Percentiles rank a stretch among this genome's conserved stretches.
These are phyloP conservation scores for Phialophora expanda DNA, from an alignment of 2,329 filamentous ascomycete species.

Conservation along the genomic window DNA sequence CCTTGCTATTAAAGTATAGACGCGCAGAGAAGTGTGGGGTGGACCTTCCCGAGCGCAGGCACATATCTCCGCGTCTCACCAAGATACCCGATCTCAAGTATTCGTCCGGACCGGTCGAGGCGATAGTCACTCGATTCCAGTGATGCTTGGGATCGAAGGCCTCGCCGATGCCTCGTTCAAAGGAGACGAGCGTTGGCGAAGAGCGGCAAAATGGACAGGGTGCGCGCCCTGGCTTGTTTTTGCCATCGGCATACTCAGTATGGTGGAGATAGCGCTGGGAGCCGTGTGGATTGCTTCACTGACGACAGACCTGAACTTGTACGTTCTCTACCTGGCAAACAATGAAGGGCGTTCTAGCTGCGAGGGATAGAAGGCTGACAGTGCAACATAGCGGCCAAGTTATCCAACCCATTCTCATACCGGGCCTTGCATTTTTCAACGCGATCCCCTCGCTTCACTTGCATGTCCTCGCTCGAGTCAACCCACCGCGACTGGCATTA, in stretches of 20 bases:
- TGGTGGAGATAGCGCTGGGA: constrained; percentile 37
- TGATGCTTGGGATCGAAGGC: constrained; percentile 34
- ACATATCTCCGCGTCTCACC: background rate
- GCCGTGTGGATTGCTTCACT: constrained; percentile 36
- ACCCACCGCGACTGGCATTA: constrained; percentile 36
- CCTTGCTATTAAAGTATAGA: background rate
- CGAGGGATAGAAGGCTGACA: background rate
- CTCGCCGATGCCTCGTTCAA: constrained; percentile 37
- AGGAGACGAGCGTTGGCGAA: constrained; percentile 36
- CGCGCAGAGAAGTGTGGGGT: background rate
- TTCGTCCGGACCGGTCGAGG: background rate
- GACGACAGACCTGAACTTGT: constrained; percentile 35
- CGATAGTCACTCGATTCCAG: background rate
- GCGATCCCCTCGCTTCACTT: constrained; percentile 37
- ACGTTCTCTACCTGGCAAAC: constrained; percentile 14
- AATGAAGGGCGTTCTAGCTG: background rate
- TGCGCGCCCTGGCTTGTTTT: constrained; percentile 35
- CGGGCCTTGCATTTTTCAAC: constrained; percentile 39
- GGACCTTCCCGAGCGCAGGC: no score
- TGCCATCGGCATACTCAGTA: constrained; percentile 32
- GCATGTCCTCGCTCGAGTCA: constrained; percentile 36
- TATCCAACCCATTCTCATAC: constrained; percentile 38
- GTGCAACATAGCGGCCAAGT: constrained; percentile 28
- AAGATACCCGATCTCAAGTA: background rate
- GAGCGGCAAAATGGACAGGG: constrained; percentile 31